Evolutionary conservation across 257 asterid species (phyloP), one percentile per base, ranked within the genome.

Genomic region (Cinchona pubescens): DNA sequence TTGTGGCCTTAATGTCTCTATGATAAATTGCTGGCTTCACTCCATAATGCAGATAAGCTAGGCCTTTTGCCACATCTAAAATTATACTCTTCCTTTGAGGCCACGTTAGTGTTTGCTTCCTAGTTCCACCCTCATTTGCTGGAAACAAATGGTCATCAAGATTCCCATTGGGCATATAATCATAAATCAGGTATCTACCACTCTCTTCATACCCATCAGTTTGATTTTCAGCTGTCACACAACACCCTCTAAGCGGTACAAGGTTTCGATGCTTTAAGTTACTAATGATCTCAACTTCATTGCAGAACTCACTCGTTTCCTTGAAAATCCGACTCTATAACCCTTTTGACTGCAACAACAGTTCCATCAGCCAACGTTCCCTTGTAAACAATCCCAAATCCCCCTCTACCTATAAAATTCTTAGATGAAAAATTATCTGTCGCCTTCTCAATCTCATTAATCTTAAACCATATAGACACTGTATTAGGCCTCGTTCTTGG

Each of bases 241-340:
- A 94, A 76, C 97, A 90, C 2, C 98, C 97, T 82, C 94, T 83
- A 48, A 94, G 92, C 3, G 97, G 92, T 38, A 92, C 92, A 5
- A 94, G 91, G 79, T 94, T 92, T 67, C 98, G 82, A 82, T 94
- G 98, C 86, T 88, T 94, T 80, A 94, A 83, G 79, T 87, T 90
- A 75, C 98, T 89, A 59, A 94, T 90, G 84, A 94, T 94, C 88
- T 92, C 98, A 71, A 94, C 97, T 81, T 94, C 98, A 69, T 94
- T 94, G 83, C 93, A 90, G 32, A 94, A 94, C 70, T 94, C 97
- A 2, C n/a, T 81, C 91, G 10, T 91, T 84, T 80, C 88, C 91
- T 80, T 90, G 84, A 68, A 89, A 85, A 82, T 94, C 98, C 11
- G 55, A n/a, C 61, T 94, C 98, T 32, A 88, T 84, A 0, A 94